Base-by-base conservation (phyloP, 192 early-diverging fungal genomes). In the Coemansia sp. region DNA sequence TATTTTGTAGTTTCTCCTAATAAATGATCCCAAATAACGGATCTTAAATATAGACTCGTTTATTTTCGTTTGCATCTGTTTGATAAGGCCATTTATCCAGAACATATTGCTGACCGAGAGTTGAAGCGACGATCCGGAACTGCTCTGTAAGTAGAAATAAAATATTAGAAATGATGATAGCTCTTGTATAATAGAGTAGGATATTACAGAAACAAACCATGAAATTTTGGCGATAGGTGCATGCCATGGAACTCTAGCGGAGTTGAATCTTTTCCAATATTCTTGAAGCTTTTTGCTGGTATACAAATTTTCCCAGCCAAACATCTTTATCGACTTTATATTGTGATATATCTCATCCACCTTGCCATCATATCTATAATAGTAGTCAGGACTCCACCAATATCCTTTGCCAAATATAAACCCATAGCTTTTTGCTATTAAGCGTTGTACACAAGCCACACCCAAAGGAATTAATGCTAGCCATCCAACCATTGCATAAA, bases 271-370 rank as follows among this genome's bases (percentile, higher is more conserved):
- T 46, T 63, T 62, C 36, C 15, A 23, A 18, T 24, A 61, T 21
- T 68, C 21, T 41, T 53, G 30, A 12, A 53, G 62, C 62, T 56
- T 55, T 21, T 63, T 33, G 36, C 62, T 51, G 1, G 61, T 39
- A 58, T 77, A 68, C 33, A 65, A 48, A 9, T 44, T 45, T 38
- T 77, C 75, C 75, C 75, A 77, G 4, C 75, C 75, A 53, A 67
- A 72, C 49, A 72, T 44, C 52, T 77, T 77, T 12, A 79, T 79
- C 6, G 77, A 60, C 41, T 69, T 73, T 20, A 74, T 74, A 10
- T 51, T 58, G 16, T 49, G 38, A 43, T 69, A 79, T 6, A 79
- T 59, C 18, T 79, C 65, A 41, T 53, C 55, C 12, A 67, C 26
- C 12, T 60, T 57, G 41, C n/a, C 23, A 21, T 70, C 71, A 12